Base-by-base conservation (phyloP, 306 rosid genomes). In the Quercus cerris region DNA sequence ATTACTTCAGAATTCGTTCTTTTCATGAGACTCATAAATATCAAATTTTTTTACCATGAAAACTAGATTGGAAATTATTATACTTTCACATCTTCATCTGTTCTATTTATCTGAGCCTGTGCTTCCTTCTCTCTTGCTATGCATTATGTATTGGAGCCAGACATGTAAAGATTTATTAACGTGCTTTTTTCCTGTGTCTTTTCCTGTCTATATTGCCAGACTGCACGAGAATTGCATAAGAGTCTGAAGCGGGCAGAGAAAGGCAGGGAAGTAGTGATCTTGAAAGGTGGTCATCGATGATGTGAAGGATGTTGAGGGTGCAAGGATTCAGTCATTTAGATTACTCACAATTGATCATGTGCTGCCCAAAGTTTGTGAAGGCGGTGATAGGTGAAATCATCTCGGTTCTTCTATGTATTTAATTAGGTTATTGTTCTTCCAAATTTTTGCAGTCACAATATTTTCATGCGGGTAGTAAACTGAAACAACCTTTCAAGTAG, bases 171-270 rank as follows among this genome's bases (percentile, higher is more conserved):
- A 10, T 17, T 38, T 57, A 68, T 28, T 73, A 75, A 78, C 73
- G 27, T 63, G 61, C 52, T 63, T 20, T 67, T 38, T 22, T 74
- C 71, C 76, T 55, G 58, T 75, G 71, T 59, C 38, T 62, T 85
- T 41, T 46, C 11, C 64, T 74, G 31, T 68, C 54, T 46, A 46
- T 77, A 66, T 75, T 76, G 80, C 20, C 97, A 94, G 98, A 86
- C 84, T 74, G 92, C 97, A 61, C 87, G 81, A 54, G 97, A 91
- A 82, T 86, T 94, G 35, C 82, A 86, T 9, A 88, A 88, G 87
- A 87, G 80, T 73, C 84, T 91, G 80, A 80, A 83, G 81, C 88
- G 77, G 81, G 88, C 83, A 25, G 90, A 86, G 57, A 87, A 84
- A 83, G 88, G 84, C 79, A 81, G 85, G 81, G 91, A 88, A 81